Evolutionary conservation across 2,329 filamentous ascomycete species (phyloP).

Genomic region (Pestalotiopsis sp.): DNA sequence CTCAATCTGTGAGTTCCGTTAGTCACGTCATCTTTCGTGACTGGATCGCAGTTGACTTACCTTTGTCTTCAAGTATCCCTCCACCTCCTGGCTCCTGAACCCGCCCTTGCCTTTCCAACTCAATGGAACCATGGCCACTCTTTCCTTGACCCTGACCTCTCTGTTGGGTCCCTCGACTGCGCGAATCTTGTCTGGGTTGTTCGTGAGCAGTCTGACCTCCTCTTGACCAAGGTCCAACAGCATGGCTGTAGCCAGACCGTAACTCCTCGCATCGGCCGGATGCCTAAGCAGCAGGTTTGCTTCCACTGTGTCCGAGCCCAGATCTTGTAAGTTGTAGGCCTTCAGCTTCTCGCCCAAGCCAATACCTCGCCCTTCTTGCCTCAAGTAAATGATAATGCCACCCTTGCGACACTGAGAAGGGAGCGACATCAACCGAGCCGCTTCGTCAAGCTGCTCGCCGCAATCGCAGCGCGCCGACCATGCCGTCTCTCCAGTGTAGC

Average conservation of each 20-base stretch:
- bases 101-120: slow-evolving; percentile 89
- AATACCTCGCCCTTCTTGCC: slow-evolving; percentile 95
- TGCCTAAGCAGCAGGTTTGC: slow-evolving; percentile 90
- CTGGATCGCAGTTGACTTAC: slow-evolving; percentile 48
- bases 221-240: slow-evolving; percentile 80
- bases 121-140: slow-evolving; percentile 93
- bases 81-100: slow-evolving; percentile 84
- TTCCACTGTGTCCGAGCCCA: slow-evolving; percentile 97
- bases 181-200: slow-evolving; percentile 95
- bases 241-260: slow-evolving; percentile 96
- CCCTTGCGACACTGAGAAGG: slow-evolving; percentile 63
- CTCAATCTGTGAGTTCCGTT: slow-evolving; percentile 61
- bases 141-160: slow-evolving; percentile 84
- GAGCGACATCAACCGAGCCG: slow-evolving; percentile 87
- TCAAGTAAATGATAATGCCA: slow-evolving; percentile 92
- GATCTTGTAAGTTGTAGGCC: slow-evolving; percentile 95
- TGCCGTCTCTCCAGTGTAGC: slow-evolving; percentile 97
- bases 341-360: slow-evolving; percentile 95
- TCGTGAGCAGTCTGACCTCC: slow-evolving; percentile 84
- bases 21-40: slow-evolving; percentile 3
- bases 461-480: slow-evolving; percentile 98
- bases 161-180: slow-evolving; percentile 90
- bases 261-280: slow-evolving; percentile 91
- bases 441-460: slow-evolving; percentile 96
- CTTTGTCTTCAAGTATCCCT: slow-evolving; percentile 94